Conservation (phyloP, 352 stramenopile genomes). For the Phytophthora uliginosa region DNA sequence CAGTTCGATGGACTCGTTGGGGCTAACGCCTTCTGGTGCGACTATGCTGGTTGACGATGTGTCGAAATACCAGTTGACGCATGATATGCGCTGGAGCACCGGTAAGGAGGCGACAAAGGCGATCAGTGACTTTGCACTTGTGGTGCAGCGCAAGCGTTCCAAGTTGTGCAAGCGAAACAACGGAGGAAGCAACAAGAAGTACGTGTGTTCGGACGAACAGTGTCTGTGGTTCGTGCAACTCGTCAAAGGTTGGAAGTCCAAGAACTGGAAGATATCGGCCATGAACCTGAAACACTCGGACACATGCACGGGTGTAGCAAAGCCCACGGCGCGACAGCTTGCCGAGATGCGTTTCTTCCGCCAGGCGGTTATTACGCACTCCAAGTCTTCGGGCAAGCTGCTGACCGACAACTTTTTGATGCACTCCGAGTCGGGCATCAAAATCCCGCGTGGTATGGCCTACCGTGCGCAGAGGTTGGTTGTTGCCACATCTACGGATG, state of each 20-base stretch:
- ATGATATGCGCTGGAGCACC: conserved; percentile 85
- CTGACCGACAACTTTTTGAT: conserved; percentile 84
- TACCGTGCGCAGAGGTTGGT: conserved; percentile 78
- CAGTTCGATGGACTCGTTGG: background rate
- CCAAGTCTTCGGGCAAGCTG: conserved; percentile 79
- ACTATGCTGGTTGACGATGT: conserved; percentile 68
- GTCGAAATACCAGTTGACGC: conserved; percentile 76
- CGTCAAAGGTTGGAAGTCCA: conserved; percentile 86
- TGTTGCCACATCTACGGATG: conserved; percentile 74
- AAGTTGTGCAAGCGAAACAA: conserved; percentile 87
- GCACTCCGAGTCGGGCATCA: conserved; percentile 72
- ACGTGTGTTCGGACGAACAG: conserved; percentile 78
- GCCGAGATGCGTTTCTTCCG: conserved; percentile 86
- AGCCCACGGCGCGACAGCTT: conserved; percentile 81
- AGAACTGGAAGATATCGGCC: conserved; percentile 92
- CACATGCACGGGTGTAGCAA: conserved; percentile 65
- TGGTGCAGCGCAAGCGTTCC: conserved; percentile 84
- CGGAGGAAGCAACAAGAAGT: conserved; percentile 89
- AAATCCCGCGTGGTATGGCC: conserved; percentile 76
- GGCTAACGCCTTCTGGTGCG: conserved; percentile 22
- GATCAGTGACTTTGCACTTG: conserved; percentile 81
- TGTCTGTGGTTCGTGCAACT: conserved; percentile 87
- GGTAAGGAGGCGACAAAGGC: conserved; percentile 84
- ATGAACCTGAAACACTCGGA: conserved; percentile 88
- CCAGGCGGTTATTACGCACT: conserved; percentile 80